These are phyloP conservation scores for Paraphaeosphaeria sporulosa DNA, from an alignment of 2,329 filamentous ascomycete species.

Conservation along the genomic window DNA sequence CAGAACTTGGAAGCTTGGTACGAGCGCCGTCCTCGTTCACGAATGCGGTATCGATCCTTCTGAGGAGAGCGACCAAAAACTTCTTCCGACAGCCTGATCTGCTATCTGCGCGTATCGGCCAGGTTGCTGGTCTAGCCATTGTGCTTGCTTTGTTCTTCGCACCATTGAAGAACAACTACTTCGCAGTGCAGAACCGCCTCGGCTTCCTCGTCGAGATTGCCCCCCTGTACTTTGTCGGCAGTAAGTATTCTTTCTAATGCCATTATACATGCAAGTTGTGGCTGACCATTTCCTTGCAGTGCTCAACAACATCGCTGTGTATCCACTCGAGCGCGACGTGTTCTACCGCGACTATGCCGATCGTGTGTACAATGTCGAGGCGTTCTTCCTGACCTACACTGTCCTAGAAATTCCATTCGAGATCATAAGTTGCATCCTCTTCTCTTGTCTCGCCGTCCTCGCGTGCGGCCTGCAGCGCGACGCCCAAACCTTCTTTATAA, in stretches of 20 bases:
- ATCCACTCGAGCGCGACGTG: slow-evolving; percentile 75
- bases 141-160: slow-evolving; percentile 65
- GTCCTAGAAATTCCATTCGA: slow-evolving; percentile 77
- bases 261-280: not conserved
- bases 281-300: slow-evolving; percentile 45
- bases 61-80: slow-evolving; percentile 73
- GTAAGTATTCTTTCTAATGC: slow-evolving; percentile 20
- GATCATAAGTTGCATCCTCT: slow-evolving; percentile 69
- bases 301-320: slow-evolving; percentile 80
- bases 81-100: slow-evolving; percentile 50
- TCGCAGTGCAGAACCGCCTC: slow-evolving; percentile 74
- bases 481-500: slow-evolving; percentile 70
- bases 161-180: slow-evolving; percentile 73
- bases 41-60: slow-evolving; percentile 70
- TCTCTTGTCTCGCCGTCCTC: slow-evolving; percentile 69
- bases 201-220: slow-evolving; percentile 77
- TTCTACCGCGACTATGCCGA: slow-evolving; percentile 82
- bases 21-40: slow-evolving; percentile 68
- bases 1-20: slow-evolving; percentile 73
- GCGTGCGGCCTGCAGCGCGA: slow-evolving; percentile 71
- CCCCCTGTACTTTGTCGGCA: slow-evolving; percentile 76
- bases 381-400: slow-evolving; percentile 75
- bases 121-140: slow-evolving; percentile 47
- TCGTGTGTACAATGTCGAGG: slow-evolving; percentile 73
- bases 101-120: slow-evolving; percentile 47